These are phyloP conservation scores for Pseudogymnoascus pannorum DNA, from an alignment of 2,329 filamentous ascomycete genomes.

Conservation along the genomic window DNA sequence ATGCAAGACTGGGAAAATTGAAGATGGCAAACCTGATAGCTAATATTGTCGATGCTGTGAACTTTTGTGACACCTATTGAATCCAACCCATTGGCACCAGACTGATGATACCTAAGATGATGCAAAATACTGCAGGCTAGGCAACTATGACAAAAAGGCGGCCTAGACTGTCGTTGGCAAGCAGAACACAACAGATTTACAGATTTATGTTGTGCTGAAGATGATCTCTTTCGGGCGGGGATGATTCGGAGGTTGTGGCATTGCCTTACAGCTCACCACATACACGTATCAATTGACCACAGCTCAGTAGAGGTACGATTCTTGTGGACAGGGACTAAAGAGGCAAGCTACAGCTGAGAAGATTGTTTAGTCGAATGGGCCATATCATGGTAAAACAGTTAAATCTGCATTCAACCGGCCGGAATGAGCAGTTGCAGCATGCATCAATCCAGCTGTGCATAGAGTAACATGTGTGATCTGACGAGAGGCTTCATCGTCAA, in stretches of 20 bases:
- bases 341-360: background rate
- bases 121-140: background rate
- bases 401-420: conserved; percentile 3
- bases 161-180: background rate
- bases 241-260: background rate
- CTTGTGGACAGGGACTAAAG: background rate
- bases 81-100: background rate
- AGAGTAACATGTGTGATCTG: background rate
- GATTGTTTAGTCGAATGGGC: background rate
- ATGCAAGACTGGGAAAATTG: background rate
- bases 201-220: background rate
- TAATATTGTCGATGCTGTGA: background rate
- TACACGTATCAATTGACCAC: background rate
- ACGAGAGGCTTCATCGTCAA: background rate
- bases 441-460: background rate
- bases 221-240: background rate
- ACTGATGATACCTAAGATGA: background rate
- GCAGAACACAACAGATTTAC: background rate
- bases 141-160: conserved; percentile 4
- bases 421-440: background rate
- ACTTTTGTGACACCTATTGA: background rate
- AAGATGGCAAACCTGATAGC: background rate
- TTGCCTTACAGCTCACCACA: background rate
- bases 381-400: background rate
- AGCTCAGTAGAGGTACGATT: background rate